A percentile compares a stretch with the other conserved stretches of the same genome.
Conservation (phyloP, 208 protist species). For the Strigomonas galati region DNA sequence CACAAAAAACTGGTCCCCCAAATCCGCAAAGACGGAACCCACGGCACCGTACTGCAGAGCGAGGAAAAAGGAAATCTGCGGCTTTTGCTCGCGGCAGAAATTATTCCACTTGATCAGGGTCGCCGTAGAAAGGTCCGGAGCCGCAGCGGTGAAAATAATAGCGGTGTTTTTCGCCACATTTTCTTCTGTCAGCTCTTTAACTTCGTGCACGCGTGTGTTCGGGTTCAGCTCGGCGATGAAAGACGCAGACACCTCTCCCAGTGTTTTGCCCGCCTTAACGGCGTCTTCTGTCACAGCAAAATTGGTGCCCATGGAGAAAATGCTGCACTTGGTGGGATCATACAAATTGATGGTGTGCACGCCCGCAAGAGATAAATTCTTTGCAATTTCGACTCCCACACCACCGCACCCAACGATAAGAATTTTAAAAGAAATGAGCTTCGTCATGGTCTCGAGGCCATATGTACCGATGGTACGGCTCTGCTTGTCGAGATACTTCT, state of each 20-base stretch:
- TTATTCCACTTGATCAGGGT: slow-evolving; percentile 72
- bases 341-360: slow-evolving; percentile 81
- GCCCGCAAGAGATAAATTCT: slow-evolving; percentile 89
- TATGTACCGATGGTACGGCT: slow-evolving; percentile 92
- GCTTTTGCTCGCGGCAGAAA: slow-evolving; percentile 62
- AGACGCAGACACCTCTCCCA: slow-evolving; percentile 55
- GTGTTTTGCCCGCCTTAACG: slow-evolving; percentile 40
- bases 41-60: slow-evolving; percentile 60
- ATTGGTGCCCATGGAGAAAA: slow-evolving; percentile 83
- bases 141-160: slow-evolving; percentile 73
- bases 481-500: slow-evolving; percentile 87
- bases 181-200: slow-evolving; percentile 50
- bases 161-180: slow-evolving; percentile 46
- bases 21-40: slow-evolving; percentile 82
- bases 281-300: slow-evolving; percentile 79
- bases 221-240: slow-evolving; percentile 89
- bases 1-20: slow-evolving; percentile 67
- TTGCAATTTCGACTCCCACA: slow-evolving; percentile 89
- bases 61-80: slow-evolving; percentile 78
- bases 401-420: slow-evolving; percentile 90
- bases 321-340: slow-evolving; percentile 52
- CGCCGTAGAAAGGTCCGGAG: slow-evolving; percentile 56
- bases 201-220: slow-evolving; percentile 70
- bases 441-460: slow-evolving; percentile 90
- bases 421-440: slow-evolving; percentile 88